These are phyloP conservation scores for Pleurotus platypus DNA, from an alignment of 768 basidiomycete genomes.

Conservation along the genomic window DNA sequence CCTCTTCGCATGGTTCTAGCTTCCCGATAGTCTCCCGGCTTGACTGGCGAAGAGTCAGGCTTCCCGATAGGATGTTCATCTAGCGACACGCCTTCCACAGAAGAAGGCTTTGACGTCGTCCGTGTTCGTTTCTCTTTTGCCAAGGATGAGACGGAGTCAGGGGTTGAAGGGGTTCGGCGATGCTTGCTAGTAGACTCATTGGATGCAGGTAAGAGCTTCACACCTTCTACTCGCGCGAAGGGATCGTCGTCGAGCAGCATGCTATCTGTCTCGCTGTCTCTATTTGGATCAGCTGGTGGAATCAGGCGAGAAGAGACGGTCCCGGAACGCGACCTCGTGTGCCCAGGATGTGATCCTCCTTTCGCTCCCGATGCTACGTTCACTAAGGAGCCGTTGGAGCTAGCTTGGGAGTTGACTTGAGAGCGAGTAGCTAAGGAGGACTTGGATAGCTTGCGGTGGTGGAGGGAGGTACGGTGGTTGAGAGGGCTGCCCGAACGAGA, in stretches of 20 bases:
- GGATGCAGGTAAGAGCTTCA: constrained; percentile 33
- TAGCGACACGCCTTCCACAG: constrained; percentile 13
- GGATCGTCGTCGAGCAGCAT: constrained; percentile 30
- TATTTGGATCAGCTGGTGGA: not conserved
- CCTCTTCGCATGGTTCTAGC: constrained; percentile 39
- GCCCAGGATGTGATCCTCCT: not conserved
- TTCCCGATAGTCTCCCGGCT: constrained; percentile 19
- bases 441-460: constrained; percentile 5
- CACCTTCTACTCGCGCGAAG: constrained; percentile 53
- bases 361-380: not conserved
- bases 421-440: not conserved
- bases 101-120: constrained; percentile 6
- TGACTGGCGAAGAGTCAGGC: constrained; percentile 15
- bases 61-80: not conserved
- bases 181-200: constrained; percentile 3
- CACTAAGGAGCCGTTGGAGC: not conserved
- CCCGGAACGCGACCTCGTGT: not conserved
- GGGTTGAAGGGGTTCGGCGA: not conserved
- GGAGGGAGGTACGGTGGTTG: not conserved
- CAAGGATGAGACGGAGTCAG: constrained; percentile 1
- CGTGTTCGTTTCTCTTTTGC: not conserved
- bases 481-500: constrained; percentile 6
- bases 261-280: not conserved
- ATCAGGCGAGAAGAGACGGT: constrained; percentile 1
- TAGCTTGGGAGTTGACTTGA: not conserved